Evolutionary conservation across 1,139 yeast species (phyloP).

Genomic region (Scheffersomyces segobiensis): DNA sequence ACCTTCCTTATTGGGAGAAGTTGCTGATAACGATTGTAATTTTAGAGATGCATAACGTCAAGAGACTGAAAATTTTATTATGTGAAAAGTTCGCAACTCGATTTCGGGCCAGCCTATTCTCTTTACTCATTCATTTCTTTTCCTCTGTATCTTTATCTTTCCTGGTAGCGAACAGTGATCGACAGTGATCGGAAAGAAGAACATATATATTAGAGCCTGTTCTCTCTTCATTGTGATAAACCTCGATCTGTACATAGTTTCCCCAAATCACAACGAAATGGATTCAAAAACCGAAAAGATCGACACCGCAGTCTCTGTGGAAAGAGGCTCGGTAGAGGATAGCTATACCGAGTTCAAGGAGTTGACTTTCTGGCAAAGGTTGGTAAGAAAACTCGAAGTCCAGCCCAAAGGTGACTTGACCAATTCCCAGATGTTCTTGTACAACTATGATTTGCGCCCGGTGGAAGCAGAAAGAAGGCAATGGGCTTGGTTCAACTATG

Average conservation of each 20-base stretch:
- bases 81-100: not conserved
- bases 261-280: not conserved
- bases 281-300: not conserved
- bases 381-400: conserved; percentile 14
- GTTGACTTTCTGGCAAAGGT: conserved; percentile 3
- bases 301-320: not conserved
- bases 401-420: conserved; percentile 37
- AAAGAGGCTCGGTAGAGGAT: not conserved
- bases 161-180: not conserved
- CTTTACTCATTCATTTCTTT: not conserved
- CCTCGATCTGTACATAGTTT: not conserved
- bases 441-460: conserved; percentile 74
- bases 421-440: conserved; percentile 57
- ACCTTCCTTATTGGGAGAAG: not conserved
- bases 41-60: not conserved
- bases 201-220: not conserved
- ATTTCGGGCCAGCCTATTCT: not conserved
- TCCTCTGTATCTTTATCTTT: not conserved
- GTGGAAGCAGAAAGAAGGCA: conserved; percentile 67
- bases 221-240: not conserved
- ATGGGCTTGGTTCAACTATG: conserved; percentile 82
- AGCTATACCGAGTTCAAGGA: not conserved
- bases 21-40: not conserved
- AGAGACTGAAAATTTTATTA: not conserved
- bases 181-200: not conserved